These are phyloP conservation scores for Dothistroma septosporum DNA, from an alignment of 2,329 filamentous ascomycete species.

Conservation along the genomic window DNA sequence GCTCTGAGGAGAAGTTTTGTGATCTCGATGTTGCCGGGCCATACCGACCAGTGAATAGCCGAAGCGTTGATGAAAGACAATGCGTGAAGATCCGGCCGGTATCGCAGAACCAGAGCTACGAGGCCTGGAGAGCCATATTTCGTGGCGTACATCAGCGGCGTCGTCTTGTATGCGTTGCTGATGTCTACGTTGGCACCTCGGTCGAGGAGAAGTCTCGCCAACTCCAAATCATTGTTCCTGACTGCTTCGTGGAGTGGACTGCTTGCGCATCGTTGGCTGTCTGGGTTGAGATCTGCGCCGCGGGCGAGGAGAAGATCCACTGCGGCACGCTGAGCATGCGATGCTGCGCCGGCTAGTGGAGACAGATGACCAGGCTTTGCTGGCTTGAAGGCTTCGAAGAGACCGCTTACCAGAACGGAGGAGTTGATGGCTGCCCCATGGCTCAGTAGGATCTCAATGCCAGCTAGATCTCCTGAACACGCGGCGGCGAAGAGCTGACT, in stretches of 20 bases:
- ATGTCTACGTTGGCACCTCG: conserved; percentile 29
- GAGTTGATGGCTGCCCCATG: conserved; percentile 30
- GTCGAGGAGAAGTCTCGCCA: conserved; percentile 27
- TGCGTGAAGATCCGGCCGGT: conserved; percentile 27
- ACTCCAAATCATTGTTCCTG: conserved; percentile 27
- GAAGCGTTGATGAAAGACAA: conserved; percentile 31
- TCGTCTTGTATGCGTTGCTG: conserved; percentile 31
- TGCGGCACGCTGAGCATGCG: conserved; percentile 26
- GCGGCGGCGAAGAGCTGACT: conserved; percentile 29
- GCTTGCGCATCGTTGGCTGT: conserved; percentile 25
- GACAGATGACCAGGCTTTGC: conserved; percentile 33
- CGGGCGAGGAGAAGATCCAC: conserved; percentile 28
- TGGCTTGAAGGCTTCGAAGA: conserved; percentile 35
- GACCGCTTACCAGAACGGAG: conserved; percentile 23
- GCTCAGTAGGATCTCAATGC: conserved; percentile 26
- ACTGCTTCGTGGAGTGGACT: conserved; percentile 33
- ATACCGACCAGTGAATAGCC: conserved; percentile 31
- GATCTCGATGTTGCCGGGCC: conserved; percentile 25
- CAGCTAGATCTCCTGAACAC: conserved; percentile 29
- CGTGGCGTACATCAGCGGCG: conserved; percentile 34
- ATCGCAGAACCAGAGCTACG: conserved; percentile 26
- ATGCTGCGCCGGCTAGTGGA: conserved; percentile 32
- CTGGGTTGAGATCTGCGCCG: conserved; percentile 31
- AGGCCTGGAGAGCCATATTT: conserved; percentile 28
- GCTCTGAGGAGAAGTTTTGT: conserved; percentile 28